Percentiles rank a stretch among this genome's conserved stretches.
Conservation (phyloP, 495 filamentous ascomycete genomes). For the Evansstolkia leycettana region DNA sequence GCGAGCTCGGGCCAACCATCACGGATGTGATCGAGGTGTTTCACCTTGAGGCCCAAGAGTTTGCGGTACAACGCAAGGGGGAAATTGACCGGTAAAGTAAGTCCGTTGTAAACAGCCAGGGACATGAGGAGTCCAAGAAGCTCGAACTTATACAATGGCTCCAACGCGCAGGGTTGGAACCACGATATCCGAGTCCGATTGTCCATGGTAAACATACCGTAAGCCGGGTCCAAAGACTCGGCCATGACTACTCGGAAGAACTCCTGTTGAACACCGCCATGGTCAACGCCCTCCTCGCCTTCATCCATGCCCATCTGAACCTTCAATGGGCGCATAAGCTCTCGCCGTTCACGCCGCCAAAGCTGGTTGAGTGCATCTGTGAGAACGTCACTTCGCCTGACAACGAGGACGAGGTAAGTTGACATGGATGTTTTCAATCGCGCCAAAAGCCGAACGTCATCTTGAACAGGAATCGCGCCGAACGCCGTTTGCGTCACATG, state of each 20-base stretch:
- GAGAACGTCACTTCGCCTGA: conserved; percentile 58
- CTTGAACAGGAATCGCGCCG: conserved; percentile 22
- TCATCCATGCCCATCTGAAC: conserved; percentile 68
- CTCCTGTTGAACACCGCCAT: conserved; percentile 89
- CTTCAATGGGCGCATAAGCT: conserved; percentile 76
- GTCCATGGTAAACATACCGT: conserved; percentile 70
- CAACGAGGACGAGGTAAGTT: conserved; percentile 65
- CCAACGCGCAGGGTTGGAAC: conserved; percentile 71
- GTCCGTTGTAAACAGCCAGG: conserved; percentile 86
- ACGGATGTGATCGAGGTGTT: conserved; percentile 56
- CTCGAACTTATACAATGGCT: conserved; percentile 82
- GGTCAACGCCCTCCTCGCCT: conserved; percentile 84
- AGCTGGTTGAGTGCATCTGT: conserved; percentile 76
- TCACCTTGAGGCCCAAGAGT: conserved; percentile 52
- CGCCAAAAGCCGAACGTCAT: conserved; percentile 41
- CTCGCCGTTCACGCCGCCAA: conserved; percentile 71
- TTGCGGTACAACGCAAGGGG: conserved; percentile 75
- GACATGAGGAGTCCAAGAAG: conserved; percentile 77
- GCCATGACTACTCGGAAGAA: conserved; percentile 78
- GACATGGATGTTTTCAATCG: conserved; percentile 51
- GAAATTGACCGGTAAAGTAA: conserved; percentile 81
- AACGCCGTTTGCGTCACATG: conserved; percentile 48
- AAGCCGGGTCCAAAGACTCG: conserved; percentile 63
- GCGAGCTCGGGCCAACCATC: conserved; percentile 82
- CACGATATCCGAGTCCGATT: conserved; percentile 63